Evolutionary conservation across 768 basidiomycete species (phyloP).

Genomic region (Tylopilus felleus): DNA sequence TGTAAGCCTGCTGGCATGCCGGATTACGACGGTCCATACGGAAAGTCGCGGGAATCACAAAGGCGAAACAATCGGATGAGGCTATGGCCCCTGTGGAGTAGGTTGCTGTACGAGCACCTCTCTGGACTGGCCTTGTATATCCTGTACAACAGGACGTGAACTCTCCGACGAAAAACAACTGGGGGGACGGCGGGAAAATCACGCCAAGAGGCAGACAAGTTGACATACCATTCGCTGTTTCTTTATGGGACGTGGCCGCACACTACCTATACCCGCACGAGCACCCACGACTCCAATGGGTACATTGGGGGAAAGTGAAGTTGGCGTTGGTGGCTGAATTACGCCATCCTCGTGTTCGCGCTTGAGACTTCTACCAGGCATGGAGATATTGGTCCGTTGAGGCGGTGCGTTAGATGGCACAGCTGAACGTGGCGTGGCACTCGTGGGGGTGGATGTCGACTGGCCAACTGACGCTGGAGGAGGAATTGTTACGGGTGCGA

Average conservation of each 20-base stretch:
- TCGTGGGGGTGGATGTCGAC: slow-evolving; percentile 33
- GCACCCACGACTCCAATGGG: slow-evolving; percentile 41
- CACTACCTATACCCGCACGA: slow-evolving; percentile 55
- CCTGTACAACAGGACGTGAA: slow-evolving; percentile 37
- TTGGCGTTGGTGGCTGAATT: slow-evolving; percentile 23
- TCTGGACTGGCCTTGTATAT: slow-evolving; percentile 60
- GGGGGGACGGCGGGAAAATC: background rate
- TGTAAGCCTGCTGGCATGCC: slow-evolving; percentile 8
- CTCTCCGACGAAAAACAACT: background rate
- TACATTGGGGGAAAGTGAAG: slow-evolving; percentile 21
- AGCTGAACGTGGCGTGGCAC: slow-evolving; percentile 30
- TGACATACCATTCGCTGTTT: slow-evolving; percentile 67
- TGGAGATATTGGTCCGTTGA: slow-evolving; percentile 14
- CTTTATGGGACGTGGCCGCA: slow-evolving; percentile 68
- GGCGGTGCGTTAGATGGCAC: slow-evolving; percentile 24
- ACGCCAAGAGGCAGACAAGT: background rate
- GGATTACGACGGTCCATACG: slow-evolving; percentile 5
- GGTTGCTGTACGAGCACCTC: slow-evolving; percentile 67
- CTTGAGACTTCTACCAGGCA: slow-evolving; percentile 31
- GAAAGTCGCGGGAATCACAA: slow-evolving; percentile 3
- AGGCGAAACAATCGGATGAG: background rate
- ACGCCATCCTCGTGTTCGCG: slow-evolving; percentile 29
- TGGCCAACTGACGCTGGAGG: slow-evolving; percentile 24
- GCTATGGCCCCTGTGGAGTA: slow-evolving; percentile 65
- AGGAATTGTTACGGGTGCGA: slow-evolving; percentile 33